A percentile compares a stretch with the other conserved stretches of the same genome.
phyloP scores from a whole-genome alignment of 306 rosid species.

The Luffa aegyptiaca region DNA sequence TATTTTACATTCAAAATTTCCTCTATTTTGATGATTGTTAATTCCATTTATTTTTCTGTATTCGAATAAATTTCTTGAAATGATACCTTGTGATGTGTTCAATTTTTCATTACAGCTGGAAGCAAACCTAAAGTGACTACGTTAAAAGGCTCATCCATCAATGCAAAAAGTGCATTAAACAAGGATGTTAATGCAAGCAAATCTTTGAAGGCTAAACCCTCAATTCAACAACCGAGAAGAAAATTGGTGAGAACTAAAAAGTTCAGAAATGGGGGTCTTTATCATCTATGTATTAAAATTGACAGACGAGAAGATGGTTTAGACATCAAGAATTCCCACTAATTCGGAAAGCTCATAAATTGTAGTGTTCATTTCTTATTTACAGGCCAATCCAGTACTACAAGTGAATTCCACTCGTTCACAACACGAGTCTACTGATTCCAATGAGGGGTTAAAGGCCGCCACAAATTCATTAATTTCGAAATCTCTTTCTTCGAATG shows the following conservation, averaged over 20 bases:
- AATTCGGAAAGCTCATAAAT: conserved; percentile 12
- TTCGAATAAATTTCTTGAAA: not conserved
- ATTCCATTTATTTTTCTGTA: not conserved
- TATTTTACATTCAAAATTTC: not conserved
- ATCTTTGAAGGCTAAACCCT: conserved; percentile 29
- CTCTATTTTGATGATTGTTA: not conserved
- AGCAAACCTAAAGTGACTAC: conserved; percentile 26
- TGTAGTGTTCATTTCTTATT: conserved; percentile 3
- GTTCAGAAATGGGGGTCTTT: conserved; percentile 13
- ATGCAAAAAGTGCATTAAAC: conserved; percentile 17
- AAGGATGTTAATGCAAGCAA: conserved; percentile 28
- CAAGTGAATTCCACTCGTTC: conserved; percentile 18
- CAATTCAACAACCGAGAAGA: conserved; percentile 36
- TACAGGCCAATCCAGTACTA: conserved; percentile 41
- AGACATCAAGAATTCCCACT: not conserved
- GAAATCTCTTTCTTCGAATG: not conserved
- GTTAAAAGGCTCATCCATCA: conserved; percentile 21
- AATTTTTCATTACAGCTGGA: conserved; percentile 21
- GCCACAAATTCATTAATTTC: conserved; percentile 12
- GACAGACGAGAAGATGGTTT: not conserved
- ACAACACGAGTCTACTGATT: conserved; percentile 20
- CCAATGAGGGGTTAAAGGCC: conserved; percentile 22
- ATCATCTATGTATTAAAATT: not conserved
- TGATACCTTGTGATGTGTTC: not conserved
- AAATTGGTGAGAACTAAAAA: conserved; percentile 46